A percentile compares a stretch with the other conserved stretches of the same genome.
These are phyloP conservation scores for Eucalyptus regnans DNA, from an alignment of 345 rosid species.

Conservation along the genomic window DNA sequence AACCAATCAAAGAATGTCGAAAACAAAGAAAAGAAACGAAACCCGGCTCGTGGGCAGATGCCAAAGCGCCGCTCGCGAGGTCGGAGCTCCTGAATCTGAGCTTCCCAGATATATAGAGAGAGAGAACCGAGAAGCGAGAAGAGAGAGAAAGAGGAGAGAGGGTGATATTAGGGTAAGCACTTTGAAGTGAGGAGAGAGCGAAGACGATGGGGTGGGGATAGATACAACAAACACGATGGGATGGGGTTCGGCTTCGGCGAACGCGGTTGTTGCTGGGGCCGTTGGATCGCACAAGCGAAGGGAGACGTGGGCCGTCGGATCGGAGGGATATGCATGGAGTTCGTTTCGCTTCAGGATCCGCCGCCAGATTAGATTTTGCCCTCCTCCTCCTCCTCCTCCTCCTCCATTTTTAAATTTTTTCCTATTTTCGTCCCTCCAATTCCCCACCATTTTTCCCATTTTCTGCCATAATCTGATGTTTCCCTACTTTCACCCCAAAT, in stretches of 20 bases:
- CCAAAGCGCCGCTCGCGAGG: not conserved
- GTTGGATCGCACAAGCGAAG: slow-evolving; percentile 3
- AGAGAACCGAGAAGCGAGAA: not conserved
- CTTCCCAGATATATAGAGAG: not conserved
- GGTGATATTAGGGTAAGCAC: not conserved
- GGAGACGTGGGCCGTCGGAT: slow-evolving; percentile 12
- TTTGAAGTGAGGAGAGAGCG: not conserved
- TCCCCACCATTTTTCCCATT: not conserved
- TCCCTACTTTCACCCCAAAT: not conserved
- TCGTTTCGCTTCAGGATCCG: slow-evolving; percentile 4
- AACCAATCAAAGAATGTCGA: not conserved
- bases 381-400: not conserved
- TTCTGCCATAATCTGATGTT: not conserved
- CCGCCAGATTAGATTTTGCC: slow-evolving; percentile 5
- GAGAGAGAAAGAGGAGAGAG: not conserved
- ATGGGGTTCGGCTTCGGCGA: not conserved
- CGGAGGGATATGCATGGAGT: not conserved
- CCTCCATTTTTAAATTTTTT: not conserved
- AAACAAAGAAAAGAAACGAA: not conserved
- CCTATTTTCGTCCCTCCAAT: not conserved
- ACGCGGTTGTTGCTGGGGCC: slow-evolving; percentile 17
- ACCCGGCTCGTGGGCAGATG: not conserved
- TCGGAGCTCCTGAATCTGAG: not conserved
- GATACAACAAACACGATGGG: not conserved
- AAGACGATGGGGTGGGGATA: slow-evolving; percentile 6